Conservation (phyloP, 345 rosid species). For the Aquilaria yunnanensis region DNA sequence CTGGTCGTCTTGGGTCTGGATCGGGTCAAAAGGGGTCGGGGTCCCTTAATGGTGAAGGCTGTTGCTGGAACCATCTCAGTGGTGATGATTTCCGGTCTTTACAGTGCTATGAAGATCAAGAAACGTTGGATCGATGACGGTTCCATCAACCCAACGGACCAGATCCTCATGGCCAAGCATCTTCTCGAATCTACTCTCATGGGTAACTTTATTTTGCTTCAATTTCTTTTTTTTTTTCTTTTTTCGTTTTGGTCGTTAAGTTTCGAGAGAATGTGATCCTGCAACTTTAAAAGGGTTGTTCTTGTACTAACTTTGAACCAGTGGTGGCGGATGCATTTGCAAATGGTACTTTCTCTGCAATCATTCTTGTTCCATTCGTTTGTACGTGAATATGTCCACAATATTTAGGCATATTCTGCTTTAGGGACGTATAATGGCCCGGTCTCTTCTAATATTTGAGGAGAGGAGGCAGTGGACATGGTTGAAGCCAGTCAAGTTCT, state of each 20-base stretch:
- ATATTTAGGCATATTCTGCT: too few relatives aligned
- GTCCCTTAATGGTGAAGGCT: conserved; percentile 82
- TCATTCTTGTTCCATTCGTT: too few relatives aligned
- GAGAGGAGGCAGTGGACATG: too few relatives aligned
- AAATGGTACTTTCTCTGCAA: too few relatives aligned
- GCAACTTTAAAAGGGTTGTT: too few relatives aligned
- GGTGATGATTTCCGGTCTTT: conserved; percentile 52
- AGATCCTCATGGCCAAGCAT: conserved; percentile 70
- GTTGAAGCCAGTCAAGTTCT: too few relatives aligned
- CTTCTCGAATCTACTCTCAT: conserved; percentile 87
- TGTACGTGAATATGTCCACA: too few relatives aligned
- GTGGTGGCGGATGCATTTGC: too few relatives aligned
- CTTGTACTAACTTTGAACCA: too few relatives aligned
- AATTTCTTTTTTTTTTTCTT: not conserved
- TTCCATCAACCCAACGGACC: conserved; percentile 66
- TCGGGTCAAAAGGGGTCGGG: conserved; percentile 82
- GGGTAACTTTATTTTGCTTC: conserved; percentile 38
- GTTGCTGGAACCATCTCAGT: conserved; percentile 53
- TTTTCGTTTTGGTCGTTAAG: not conserved
- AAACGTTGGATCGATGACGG: conserved; percentile 57
- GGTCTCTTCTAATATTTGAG: too few relatives aligned
- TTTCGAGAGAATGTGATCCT: too few relatives aligned
- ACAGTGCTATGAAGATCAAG: conserved; percentile 60
- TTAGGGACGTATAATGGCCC: too few relatives aligned
- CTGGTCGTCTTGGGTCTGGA: conserved; percentile 62